A percentile compares a stretch with the other conserved stretches of the same genome.
Conservation (phyloP, 371 early-diverging fungal species). For the Conidiobolus incongruus region DNA sequence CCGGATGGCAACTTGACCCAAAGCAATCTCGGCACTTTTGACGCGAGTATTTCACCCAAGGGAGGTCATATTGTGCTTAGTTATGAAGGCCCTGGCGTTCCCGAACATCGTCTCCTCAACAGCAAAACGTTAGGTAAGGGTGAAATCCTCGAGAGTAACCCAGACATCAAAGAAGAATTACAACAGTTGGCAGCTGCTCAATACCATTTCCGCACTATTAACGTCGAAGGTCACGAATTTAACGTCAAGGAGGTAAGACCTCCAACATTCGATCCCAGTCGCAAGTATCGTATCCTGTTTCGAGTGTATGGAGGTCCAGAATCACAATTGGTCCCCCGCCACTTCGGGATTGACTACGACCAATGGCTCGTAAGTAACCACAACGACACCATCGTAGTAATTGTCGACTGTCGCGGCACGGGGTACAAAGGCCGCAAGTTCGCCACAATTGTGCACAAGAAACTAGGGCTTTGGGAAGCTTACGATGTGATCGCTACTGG, state of each 20-base stretch:
- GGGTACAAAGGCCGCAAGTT: conserved; percentile 59
- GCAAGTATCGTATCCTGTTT: neutral
- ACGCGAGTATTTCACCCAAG: conserved; percentile 45
- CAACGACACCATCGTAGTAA: conserved; percentile 14
- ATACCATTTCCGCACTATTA: neutral
- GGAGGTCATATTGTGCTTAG: conserved; percentile 44
- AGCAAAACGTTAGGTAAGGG: neutral
- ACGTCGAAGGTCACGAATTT: neutral
- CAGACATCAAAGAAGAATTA: neutral
- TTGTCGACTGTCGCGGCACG: conserved; percentile 15
- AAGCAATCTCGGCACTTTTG: conserved; percentile 15
- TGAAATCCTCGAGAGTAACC: neutral
- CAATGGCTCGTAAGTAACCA: neutral
- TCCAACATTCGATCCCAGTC: neutral
- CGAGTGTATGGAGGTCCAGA: conserved; percentile 75
- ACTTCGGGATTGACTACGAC: conserved; percentile 26
- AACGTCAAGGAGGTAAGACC: neutral
- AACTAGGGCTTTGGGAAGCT: conserved; percentile 62
- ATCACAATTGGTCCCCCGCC: conserved; percentile 61
- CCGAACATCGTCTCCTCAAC: conserved; percentile 26
- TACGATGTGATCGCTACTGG: conserved; percentile 73
- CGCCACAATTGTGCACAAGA: conserved; percentile 40
- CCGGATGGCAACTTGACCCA: neutral
- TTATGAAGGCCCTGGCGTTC: conserved; percentile 75
- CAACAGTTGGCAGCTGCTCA: neutral